phyloP scores from a whole-genome alignment of 306 rosid species.

The Dryas drummondii region DNA sequence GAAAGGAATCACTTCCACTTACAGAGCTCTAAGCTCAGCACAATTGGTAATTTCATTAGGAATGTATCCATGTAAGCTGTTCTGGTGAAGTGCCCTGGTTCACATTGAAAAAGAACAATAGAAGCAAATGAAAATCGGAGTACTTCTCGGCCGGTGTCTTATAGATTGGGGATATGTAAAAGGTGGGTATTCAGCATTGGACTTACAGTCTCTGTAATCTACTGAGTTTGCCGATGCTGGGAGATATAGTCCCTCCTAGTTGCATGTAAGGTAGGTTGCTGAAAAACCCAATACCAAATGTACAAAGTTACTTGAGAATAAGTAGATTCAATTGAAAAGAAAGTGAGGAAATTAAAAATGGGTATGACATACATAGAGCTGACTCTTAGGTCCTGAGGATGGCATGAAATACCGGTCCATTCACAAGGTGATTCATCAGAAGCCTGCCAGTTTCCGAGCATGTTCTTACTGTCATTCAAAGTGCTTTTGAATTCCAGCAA shows the following conservation, averaged over 20 bases:
- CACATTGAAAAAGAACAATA: constrained; percentile 13
- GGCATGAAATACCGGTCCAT: constrained; percentile 93
- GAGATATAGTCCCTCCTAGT: constrained; percentile 84
- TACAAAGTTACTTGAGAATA: constrained; percentile 11
- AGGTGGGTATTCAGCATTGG: constrained; percentile 3
- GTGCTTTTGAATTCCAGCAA: constrained; percentile 72
- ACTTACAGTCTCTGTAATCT: constrained; percentile 91
- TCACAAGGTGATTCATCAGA: constrained; percentile 77
- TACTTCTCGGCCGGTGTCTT: neutral
- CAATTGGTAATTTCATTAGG: constrained; percentile 84
- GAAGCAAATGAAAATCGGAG: constrained; percentile 4
- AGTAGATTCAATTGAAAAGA: constrained; percentile 15
- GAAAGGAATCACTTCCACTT: constrained; percentile 29
- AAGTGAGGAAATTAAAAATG: neutral
- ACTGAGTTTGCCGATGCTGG: constrained; percentile 90
- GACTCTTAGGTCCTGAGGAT: constrained; percentile 71
- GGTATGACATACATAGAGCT: constrained; percentile 56
- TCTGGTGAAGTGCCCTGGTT: constrained; percentile 92
- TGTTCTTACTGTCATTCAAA: constrained; percentile 68
- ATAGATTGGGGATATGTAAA: neutral
- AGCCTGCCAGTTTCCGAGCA: constrained; percentile 72
- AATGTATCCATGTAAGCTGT: constrained; percentile 83
- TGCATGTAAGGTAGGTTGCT: constrained; percentile 89
- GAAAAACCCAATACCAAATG: constrained; percentile 31
- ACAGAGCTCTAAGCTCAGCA: constrained; percentile 90